Conservation (phyloP, 2,329 filamentous ascomycete species). For the Exophiala oligosperma region DNA sequence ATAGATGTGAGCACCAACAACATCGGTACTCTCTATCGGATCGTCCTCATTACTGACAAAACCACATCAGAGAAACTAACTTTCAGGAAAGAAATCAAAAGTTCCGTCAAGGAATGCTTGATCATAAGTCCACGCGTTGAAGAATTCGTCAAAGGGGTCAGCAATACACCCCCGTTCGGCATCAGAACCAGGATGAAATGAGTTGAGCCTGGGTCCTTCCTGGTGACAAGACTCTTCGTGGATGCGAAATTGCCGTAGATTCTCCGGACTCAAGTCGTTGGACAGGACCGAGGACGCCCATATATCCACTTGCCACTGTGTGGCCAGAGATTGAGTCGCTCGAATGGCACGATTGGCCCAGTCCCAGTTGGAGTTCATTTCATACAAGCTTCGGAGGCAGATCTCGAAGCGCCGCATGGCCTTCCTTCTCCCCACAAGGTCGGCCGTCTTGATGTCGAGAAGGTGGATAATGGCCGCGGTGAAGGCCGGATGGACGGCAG, state of each 20-base stretch:
- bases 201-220: too few species aligned
- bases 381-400: too few species aligned
- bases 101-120: constrained; percentile 49
- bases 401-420: too few species aligned
- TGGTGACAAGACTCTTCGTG: not conserved
- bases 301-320: constrained; percentile 1
- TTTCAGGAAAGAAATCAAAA: not conserved
- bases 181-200: not conserved
- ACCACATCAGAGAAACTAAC: not conserved
- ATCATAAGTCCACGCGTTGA: constrained; percentile 1
- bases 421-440: too few species aligned
- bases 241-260: not conserved
- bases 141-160: constrained; percentile 6
- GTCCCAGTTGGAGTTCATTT: too few species aligned
- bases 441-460: too few species aligned
- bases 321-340: not conserved
- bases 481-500: too few species aligned
- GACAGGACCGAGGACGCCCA: not conserved
- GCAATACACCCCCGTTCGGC: not conserved
- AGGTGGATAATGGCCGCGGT: too few species aligned
- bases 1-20: too few species aligned
- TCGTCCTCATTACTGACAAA: too few species aligned
- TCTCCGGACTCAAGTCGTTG: not conserved
- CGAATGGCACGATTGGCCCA: not conserved
- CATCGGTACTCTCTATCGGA: too few species aligned